Base-by-base conservation (phyloP, 1,284 basidiomycete species). In the Athelia psychrophila region DNA sequence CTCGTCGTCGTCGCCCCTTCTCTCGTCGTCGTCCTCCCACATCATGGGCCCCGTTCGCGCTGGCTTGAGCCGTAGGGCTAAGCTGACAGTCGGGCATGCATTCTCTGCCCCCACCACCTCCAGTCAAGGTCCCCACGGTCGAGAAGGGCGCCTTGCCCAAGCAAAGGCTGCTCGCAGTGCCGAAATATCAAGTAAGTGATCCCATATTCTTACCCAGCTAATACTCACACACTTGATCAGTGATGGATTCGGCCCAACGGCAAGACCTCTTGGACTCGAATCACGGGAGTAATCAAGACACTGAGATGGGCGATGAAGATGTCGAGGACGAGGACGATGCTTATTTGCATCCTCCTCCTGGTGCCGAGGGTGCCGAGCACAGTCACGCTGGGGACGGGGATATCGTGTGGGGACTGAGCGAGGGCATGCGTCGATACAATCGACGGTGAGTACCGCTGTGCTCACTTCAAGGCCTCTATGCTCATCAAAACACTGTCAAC, bases 381-480 rank as follows among this genome's bases (percentile, higher is more conserved):
- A 55, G 56, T 24, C 50, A 51, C 49, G 54, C 22, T 2, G 56
- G 55, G 5, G 55, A 56, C 32, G 44, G 49, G 18, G 48, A 52
- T 8, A 45, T 42, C 13, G 6, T 53, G 1, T 6, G 13, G 9
- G 48, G 47, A 2, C 18, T 55, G 10, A 45, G 52, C 36, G 49
- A 51, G n/a, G 54, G 47, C 3, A 6, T 36, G 1, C 30, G 15
- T 24, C 15, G 13, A 22, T 16, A n/a, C 38, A 18, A n/a, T 5
- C 38, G 6, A 22, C 38, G 38, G 38, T 42, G 38, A 42, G 16
- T 42, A 8, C n/a, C n/a, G 16, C n/a, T 42, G 6, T 42, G n/a
- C n/a, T 6, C 9, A 42, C n/a, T 35, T 42, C 20, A 42, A 9
- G 16, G 16, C 38, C 20, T 42, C 38, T 9, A 42, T 6, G n/a